These are phyloP conservation scores for Gossypium gossypioides DNA, from an alignment of 441 rosid genomes.

Conservation along the genomic window DNA sequence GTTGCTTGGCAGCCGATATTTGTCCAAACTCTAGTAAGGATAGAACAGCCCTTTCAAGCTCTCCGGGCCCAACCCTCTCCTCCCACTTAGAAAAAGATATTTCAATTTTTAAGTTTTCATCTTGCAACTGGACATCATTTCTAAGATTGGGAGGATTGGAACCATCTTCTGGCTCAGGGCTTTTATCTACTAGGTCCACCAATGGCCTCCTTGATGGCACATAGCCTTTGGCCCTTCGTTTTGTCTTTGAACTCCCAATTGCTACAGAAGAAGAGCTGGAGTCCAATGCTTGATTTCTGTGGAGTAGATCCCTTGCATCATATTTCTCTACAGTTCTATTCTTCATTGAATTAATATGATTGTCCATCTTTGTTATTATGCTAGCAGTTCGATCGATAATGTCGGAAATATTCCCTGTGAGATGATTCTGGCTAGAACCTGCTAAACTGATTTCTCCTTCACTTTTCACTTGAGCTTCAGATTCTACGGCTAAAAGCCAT, in stretches of 20 bases:
- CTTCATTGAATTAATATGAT: slow-evolving; percentile 64
- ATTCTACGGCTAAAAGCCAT: slow-evolving; percentile 97
- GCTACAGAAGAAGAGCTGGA: slow-evolving; percentile 30
- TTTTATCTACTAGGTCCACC: slow-evolving; percentile 51
- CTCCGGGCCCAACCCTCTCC: slow-evolving; percentile 81
- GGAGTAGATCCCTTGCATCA: slow-evolving; percentile 47
- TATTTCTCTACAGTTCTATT: slow-evolving; percentile 52
- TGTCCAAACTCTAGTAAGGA: slow-evolving; percentile 93
- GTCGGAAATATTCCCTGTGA: slow-evolving; percentile 41
- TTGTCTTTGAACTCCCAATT: slow-evolving; percentile 53
- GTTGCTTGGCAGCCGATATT: slow-evolving; percentile 92
- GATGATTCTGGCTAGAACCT: slow-evolving; percentile 35
- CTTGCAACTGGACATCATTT: slow-evolving; percentile 55
- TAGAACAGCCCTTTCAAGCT: slow-evolving; percentile 89
- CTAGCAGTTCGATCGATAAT: slow-evolving; percentile 82
- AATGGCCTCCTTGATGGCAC: slow-evolving; percentile 48
- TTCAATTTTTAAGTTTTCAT: slow-evolving; percentile 59
- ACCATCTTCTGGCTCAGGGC: slow-evolving; percentile 52
- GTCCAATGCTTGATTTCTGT: slow-evolving; percentile 54
- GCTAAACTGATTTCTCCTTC: slow-evolving; percentile 47
- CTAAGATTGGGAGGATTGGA: slow-evolving; percentile 31
- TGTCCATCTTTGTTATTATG: slow-evolving; percentile 84
- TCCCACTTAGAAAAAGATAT: slow-evolving; percentile 86
- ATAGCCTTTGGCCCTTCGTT: slow-evolving; percentile 75
- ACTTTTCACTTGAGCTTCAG: slow-evolving; percentile 79